phyloP scores from a whole-genome alignment of 805 yeast genomes.

The Sugiyamaella valdiviana region DNA sequence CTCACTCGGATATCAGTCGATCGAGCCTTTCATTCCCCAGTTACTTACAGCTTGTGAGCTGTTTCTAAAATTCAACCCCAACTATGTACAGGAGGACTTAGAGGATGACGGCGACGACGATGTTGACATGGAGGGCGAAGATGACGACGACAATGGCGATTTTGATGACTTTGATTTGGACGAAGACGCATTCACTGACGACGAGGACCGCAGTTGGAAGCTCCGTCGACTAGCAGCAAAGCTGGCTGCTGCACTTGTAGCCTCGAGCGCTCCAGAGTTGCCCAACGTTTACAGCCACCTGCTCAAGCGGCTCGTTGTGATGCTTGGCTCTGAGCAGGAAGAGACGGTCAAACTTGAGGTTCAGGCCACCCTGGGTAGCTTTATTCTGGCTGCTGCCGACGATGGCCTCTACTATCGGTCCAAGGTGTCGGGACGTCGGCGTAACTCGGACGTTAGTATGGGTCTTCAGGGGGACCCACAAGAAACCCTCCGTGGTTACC shows the following conservation, averaged over 20 bases:
- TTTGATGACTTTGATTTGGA: constrained; percentile 29
- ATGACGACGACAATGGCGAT: constrained; percentile 35
- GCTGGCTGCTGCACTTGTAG: constrained; percentile 37
- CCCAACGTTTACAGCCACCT: constrained; percentile 27
- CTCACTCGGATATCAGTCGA: constrained; percentile 35
- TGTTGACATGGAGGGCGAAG: constrained; percentile 25
- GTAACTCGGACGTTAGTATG: constrained; percentile 27
- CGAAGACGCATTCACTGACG: constrained; percentile 35
- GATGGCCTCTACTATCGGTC: constrained; percentile 35
- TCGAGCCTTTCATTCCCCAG: constrained; percentile 27
- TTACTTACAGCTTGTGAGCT: constrained; percentile 28
- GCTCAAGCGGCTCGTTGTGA: constrained; percentile 41
- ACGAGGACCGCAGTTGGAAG: constrained; percentile 57
- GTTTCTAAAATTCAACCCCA: constrained; percentile 45
- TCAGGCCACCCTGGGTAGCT: constrained; percentile 38
- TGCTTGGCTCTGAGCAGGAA: constrained; percentile 26
- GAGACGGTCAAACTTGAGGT: constrained; percentile 48
- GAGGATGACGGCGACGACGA: constrained; percentile 23
- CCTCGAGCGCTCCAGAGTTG: constrained; percentile 34
- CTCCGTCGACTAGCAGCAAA: constrained; percentile 49
- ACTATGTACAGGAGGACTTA: constrained; percentile 23
- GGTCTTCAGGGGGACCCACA: constrained; percentile 22
- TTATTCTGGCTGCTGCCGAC: constrained; percentile 38
- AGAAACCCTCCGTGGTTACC: constrained; percentile 3
- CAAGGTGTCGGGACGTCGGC: constrained; percentile 15